Percentiles rank a stretch among this genome's conserved stretches.
Conservation (phyloP, 768 basidiomycete genomes). For the Suillus luteus region DNA sequence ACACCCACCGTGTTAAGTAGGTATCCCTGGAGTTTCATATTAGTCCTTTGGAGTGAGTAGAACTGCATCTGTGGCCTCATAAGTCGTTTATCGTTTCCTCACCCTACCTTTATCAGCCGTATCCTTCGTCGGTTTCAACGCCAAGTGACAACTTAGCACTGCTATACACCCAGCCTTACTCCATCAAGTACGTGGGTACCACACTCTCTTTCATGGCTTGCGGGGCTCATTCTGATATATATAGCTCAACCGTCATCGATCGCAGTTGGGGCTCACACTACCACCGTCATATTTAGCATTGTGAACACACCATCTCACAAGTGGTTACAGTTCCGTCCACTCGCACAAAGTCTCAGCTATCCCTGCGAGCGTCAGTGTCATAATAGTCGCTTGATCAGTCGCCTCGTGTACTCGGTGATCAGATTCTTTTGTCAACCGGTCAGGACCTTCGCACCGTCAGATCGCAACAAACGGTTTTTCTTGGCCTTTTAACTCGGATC, state of each 20-base stretch:
- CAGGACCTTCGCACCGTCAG: neutral
- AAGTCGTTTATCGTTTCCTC: neutral
- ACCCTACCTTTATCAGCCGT: neutral
- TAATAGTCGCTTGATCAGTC: neutral
- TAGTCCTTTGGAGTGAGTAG: neutral
- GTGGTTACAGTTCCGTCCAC: neutral
- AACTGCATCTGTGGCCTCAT: neutral
- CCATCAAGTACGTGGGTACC: constrained; percentile 1
- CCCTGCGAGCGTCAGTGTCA: neutral
- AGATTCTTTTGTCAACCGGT: neutral
- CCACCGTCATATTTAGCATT: constrained; percentile 5
- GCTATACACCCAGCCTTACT: neutral
- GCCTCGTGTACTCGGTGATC: constrained; percentile 3
- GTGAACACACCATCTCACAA: neutral
- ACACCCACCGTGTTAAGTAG: neutral
- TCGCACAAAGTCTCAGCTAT: neutral
- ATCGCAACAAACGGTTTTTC: neutral
- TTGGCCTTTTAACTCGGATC: constrained; percentile 2
- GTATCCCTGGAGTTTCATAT: neutral
- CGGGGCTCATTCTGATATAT: neutral
- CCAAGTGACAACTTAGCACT: neutral
- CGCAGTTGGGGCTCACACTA: neutral
- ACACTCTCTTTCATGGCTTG: neutral
- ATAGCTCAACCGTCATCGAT: neutral
- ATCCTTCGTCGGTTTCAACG: neutral